Percentiles rank a stretch among this genome's conserved stretches.
Evolutionary conservation across 768 basidiomycete genomes (phyloP).

Genomic region (Tephrocybe sp.): DNA sequence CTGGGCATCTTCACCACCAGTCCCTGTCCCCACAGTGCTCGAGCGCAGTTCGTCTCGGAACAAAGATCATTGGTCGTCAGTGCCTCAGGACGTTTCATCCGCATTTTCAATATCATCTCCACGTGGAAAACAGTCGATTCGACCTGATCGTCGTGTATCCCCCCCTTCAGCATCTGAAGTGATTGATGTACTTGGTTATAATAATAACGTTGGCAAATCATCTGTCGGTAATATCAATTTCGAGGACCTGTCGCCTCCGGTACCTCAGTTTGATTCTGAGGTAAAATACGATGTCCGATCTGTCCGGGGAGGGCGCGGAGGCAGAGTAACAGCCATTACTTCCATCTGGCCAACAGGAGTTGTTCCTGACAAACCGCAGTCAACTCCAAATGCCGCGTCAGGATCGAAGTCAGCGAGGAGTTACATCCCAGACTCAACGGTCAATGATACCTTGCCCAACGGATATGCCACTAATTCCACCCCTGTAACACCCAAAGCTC

Average conservation of each 20-base stretch:
- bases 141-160: constrained; percentile 33
- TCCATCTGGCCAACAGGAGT: constrained; percentile 70
- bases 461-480: neutral
- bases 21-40: neutral
- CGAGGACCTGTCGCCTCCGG: constrained; percentile 23
- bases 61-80: neutral
- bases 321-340: constrained; percentile 69
- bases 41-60: neutral
- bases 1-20: constrained; percentile 26
- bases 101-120: constrained; percentile 19
- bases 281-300: constrained; percentile 73
- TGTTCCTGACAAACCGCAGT: neutral
- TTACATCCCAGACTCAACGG: neutral
- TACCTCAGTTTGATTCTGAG: constrained; percentile 40
- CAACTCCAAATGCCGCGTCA: neutral
- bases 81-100: constrained; percentile 12
- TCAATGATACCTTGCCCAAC: neutral
- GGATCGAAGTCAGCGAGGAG: constrained; percentile 3
- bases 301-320: constrained; percentile 75
- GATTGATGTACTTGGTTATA: constrained; percentile 13
- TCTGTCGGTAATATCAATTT: constrained; percentile 6
- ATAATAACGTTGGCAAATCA: constrained; percentile 17
- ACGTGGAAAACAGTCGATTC: constrained; percentile 27
- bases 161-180: constrained; percentile 25
- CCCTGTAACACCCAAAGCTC: constrained; percentile 1